Evolutionary conservation across 139 green algal species (phyloP).

Genomic region (Chlamydomonas incerta): DNA sequence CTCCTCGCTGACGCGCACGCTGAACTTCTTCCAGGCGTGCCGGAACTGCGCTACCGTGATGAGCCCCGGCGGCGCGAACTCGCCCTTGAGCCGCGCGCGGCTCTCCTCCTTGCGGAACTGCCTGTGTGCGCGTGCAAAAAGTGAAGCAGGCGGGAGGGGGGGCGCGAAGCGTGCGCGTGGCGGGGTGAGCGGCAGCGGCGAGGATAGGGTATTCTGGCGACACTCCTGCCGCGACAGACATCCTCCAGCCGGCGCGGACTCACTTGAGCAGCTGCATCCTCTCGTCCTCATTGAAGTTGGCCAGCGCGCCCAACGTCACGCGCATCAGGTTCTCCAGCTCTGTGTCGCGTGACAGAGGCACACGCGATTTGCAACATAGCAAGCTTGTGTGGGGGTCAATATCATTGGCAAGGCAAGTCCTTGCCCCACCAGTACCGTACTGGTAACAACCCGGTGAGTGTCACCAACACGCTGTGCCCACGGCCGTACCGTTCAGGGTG

Average conservation of each 20-base stretch:
- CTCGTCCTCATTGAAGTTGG: constrained; percentile 73
- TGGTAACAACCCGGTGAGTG: too few relatives aligned
- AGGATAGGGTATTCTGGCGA: too few relatives aligned
- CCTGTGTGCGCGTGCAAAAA: constrained; percentile 4
- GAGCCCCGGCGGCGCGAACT: constrained; percentile 48
- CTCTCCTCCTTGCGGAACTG: constrained; percentile 63
- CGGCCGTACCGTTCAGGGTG: constrained; percentile 43
- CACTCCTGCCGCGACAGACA: too few relatives aligned
- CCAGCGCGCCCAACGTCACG: constrained; percentile 63
- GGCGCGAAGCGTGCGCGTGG: too few relatives aligned
- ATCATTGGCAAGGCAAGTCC: too few relatives aligned
- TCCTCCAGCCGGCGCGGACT: too few relatives aligned
- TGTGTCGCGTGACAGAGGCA: background rate
- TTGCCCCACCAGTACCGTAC: too few relatives aligned
- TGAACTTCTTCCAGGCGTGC: constrained; percentile 64
- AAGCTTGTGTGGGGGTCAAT: too few relatives aligned
- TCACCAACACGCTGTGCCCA: too few relatives aligned
- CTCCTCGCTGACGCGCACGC: constrained; percentile 58
- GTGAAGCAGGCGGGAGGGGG: background rate
- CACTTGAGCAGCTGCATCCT: constrained; percentile 60
- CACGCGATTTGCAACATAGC: too few relatives aligned
- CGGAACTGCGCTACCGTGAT: constrained; percentile 35
- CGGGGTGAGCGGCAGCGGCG: too few relatives aligned
- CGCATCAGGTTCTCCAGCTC: constrained; percentile 69
- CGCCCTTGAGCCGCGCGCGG: constrained; percentile 33